phyloP scores from a whole-genome alignment of 2,329 filamentous ascomycete species.

The Xylaria sp. region DNA sequence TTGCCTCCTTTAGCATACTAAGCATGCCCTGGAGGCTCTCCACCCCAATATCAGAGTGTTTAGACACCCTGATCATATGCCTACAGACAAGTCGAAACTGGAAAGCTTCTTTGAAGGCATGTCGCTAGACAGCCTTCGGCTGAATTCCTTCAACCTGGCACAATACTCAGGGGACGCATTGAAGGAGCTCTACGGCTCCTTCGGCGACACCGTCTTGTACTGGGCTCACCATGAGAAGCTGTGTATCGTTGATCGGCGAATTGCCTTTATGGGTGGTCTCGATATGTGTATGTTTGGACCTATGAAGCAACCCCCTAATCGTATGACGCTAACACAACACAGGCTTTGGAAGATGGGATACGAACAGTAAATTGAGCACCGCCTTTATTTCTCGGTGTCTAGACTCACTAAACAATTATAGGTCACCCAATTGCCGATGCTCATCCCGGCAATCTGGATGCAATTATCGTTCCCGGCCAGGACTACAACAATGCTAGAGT shows the following conservation, averaged over 20 bases:
- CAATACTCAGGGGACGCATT: slow-evolving; percentile 73
- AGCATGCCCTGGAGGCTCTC: slow-evolving; percentile 73
- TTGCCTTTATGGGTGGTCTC: slow-evolving; percentile 89
- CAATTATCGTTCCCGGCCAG: slow-evolving; percentile 83
- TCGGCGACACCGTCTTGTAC: slow-evolving; percentile 80
- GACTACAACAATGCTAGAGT: slow-evolving; percentile 91
- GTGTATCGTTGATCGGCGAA: slow-evolving; percentile 74
- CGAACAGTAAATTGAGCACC: slow-evolving; percentile 59
- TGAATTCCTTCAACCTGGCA: slow-evolving; percentile 53
- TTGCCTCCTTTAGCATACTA: slow-evolving; percentile 65
- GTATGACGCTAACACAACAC: slow-evolving; percentile 28
- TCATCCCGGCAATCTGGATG: slow-evolving; percentile 75
- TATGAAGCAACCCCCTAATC: not conserved
- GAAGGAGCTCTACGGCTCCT: slow-evolving; percentile 79
- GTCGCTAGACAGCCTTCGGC: slow-evolving; percentile 44
- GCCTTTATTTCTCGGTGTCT: not conserved
- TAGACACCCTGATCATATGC: slow-evolving; percentile 85
- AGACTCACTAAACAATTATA: slow-evolving; percentile 30
- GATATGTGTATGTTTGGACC: slow-evolving; percentile 66
- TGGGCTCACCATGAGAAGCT: slow-evolving; percentile 96
- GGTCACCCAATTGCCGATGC: slow-evolving; percentile 80
- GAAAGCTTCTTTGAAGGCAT: slow-evolving; percentile 59
- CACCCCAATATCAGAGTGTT: slow-evolving; percentile 88
- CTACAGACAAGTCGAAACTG: slow-evolving; percentile 68
- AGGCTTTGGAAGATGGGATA: slow-evolving; percentile 86